Evolutionary conservation across 2,329 filamentous ascomycete species (phyloP).

Genomic region (Graphiopsis chlorocephala): DNA sequence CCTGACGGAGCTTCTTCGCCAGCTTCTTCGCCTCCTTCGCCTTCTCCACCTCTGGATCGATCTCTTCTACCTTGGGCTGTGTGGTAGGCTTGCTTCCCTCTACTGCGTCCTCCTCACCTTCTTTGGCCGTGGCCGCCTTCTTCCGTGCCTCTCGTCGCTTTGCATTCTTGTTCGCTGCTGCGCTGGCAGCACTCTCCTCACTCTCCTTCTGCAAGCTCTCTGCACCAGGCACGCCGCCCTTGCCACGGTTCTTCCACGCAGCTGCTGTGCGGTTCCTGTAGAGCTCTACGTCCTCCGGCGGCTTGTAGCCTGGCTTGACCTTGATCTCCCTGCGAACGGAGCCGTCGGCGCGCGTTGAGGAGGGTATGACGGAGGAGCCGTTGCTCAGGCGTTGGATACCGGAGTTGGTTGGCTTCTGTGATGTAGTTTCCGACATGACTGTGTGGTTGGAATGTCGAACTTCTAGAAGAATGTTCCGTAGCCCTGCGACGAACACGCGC

Average conservation of each 20-base stretch:
- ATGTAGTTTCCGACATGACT: not conserved
- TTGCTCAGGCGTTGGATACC: slow-evolving; percentile 68
- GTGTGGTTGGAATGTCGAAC: not conserved
- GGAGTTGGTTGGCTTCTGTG: slow-evolving; percentile 34
- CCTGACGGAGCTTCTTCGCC: slow-evolving; percentile 93
- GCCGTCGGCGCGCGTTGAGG: slow-evolving; percentile 82
- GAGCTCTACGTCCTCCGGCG: slow-evolving; percentile 90
- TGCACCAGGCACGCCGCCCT: slow-evolving; percentile 71
- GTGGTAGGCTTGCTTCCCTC: slow-evolving; percentile 32
- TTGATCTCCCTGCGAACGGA: slow-evolving; percentile 92
- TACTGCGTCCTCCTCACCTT: slow-evolving; percentile 18
- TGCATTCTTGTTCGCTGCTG: slow-evolving; percentile 74
- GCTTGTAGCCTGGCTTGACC: slow-evolving; percentile 87
- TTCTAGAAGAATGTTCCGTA: not conserved
- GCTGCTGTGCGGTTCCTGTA: slow-evolving; percentile 93
- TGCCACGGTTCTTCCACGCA: slow-evolving; percentile 73
- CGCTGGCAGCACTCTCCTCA: slow-evolving; percentile 47
- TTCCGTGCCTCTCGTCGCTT: slow-evolving; percentile 70
- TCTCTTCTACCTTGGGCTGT: slow-evolving; percentile 42
- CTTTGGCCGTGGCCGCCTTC: slow-evolving; percentile 53
- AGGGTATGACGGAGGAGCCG: slow-evolving; percentile 84
- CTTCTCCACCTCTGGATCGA: slow-evolving; percentile 71
- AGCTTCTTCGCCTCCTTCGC: slow-evolving; percentile 92
- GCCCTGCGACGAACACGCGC: not conserved
- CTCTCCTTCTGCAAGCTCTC: slow-evolving; percentile 52